Conservation (phyloP, 192 early-diverging fungal species). For the Phlyctochytrium planicorne region DNA sequence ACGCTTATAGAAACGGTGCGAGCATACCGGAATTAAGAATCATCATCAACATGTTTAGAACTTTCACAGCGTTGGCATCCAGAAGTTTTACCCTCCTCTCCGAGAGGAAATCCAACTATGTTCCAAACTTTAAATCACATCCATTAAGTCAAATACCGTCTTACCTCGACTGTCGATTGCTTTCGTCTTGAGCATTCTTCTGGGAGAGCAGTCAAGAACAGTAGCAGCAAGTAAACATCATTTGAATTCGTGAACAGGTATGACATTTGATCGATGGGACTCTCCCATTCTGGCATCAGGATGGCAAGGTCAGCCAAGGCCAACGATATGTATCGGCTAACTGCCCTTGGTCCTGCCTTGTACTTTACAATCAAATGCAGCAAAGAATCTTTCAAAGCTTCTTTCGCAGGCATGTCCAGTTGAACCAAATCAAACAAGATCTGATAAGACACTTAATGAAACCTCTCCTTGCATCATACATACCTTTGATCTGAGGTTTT, state of each 20-base stretch:
- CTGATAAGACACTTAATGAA: too few species aligned
- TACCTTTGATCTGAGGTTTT: constrained; percentile 89
- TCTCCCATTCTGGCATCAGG: constrained; percentile 74
- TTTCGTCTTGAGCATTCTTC: constrained; percentile 60
- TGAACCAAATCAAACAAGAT: constrained; percentile 66
- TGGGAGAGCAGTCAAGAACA: constrained; percentile 82
- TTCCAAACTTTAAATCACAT: too few species aligned
- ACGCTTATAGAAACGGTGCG: neutral
- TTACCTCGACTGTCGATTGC: too few species aligned
- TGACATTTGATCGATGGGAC: constrained; percentile 75
- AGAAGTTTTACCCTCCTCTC: neutral
- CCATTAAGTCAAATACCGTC: too few species aligned
- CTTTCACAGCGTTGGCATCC: constrained; percentile 44
- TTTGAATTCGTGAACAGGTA: constrained; percentile 59
- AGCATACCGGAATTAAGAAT: constrained; percentile 11
- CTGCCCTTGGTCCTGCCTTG: constrained; percentile 56
- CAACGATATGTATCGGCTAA: constrained; percentile 80
- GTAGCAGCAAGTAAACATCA: constrained; percentile 66
- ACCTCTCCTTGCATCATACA: too few species aligned
- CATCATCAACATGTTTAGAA: constrained; percentile 47
- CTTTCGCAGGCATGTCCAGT: constrained; percentile 65
- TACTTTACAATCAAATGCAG: constrained; percentile 62
- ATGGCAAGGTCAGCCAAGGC: constrained; percentile 81
- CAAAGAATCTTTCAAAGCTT: constrained; percentile 76
- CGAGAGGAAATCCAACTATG: too few species aligned